Evolutionary conservation across 257 asterid genomes (phyloP).

Genomic region (Nicotiana attenuata): DNA sequence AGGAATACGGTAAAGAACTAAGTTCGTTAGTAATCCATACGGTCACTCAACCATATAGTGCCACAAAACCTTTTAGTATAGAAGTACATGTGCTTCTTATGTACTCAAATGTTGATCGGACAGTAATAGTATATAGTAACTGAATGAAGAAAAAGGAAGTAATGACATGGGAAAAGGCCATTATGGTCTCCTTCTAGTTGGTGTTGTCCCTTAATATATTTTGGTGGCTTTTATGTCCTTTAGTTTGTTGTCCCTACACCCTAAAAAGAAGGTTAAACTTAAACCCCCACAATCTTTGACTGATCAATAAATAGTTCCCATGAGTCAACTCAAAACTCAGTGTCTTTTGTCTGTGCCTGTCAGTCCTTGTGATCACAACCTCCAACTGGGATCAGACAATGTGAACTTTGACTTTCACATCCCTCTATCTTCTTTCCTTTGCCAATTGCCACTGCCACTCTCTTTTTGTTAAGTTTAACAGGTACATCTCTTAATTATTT

Average conservation of each 20-base stretch:
- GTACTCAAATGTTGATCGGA: not conserved
- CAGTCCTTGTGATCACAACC: slow-evolving; percentile 39
- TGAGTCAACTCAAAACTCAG: slow-evolving; percentile 38
- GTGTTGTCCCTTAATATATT: slow-evolving; percentile 27
- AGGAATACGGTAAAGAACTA: no score
- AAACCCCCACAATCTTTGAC: slow-evolving; percentile 41
- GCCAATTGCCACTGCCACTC: not conserved
- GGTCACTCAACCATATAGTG: no score
- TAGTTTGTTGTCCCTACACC: slow-evolving; percentile 37
- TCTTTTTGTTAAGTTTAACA: not conserved
- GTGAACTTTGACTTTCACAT: slow-evolving; percentile 65
- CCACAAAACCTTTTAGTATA: not conserved
- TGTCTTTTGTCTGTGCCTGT: slow-evolving; percentile 31
- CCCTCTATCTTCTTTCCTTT: slow-evolving; percentile 25
- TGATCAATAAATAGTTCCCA: slow-evolving; percentile 20
- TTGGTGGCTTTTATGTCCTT: slow-evolving; percentile 49
- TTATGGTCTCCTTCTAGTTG: slow-evolving; percentile 44
- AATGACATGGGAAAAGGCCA: slow-evolving; percentile 47
- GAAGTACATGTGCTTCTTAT: not conserved
- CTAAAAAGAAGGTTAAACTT: slow-evolving; percentile 41
- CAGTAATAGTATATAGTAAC: not conserved
- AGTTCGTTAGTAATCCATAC: no score
- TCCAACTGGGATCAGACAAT: slow-evolving; percentile 79
- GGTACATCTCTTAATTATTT: not conserved
- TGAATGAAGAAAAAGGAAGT: slow-evolving; percentile 32